Evolutionary conservation across 129 eudicot species (phyloP).

Genomic region (Cynara cardunculus): DNA sequence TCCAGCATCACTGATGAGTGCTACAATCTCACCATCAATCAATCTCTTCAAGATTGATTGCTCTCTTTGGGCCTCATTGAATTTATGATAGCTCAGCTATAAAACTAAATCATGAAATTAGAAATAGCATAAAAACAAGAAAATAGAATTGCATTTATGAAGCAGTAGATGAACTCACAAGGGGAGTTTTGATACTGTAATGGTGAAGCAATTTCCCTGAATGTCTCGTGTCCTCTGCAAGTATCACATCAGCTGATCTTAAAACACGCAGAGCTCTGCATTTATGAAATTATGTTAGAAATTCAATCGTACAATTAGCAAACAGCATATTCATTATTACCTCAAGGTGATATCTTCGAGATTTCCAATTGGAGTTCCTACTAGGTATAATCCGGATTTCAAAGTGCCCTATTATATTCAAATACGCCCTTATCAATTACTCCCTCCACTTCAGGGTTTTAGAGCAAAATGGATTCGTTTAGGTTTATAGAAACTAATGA

Average conservation of each 20-base stretch:
- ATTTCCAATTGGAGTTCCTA: conserved; percentile 89
- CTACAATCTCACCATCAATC: conserved; percentile 70
- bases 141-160: neutral
- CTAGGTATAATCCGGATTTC: conserved; percentile 75
- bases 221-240: conserved; percentile 93
- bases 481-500: neutral
- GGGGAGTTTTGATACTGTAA: conserved; percentile 79
- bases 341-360: conserved; percentile 91
- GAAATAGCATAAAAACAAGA: neutral
- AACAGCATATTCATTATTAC: conserved; percentile 13
- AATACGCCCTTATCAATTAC: neutral
- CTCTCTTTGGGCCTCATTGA: conserved; percentile 80
- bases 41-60: conserved; percentile 62
- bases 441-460: neutral
- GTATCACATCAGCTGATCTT: conserved; percentile 84
- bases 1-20: conserved; percentile 92
- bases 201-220: conserved; percentile 85
- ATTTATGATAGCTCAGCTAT: conserved; percentile 94
- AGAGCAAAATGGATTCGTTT: neutral
- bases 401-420: conserved; percentile 48
- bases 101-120: conserved; percentile 50
- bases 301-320: neutral
- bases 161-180: conserved; percentile 40
- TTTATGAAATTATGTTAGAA: neutral
- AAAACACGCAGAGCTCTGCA: conserved; percentile 79